Conservation (phyloP, 306 rosid genomes). For the Quillaja saponaria region DNA sequence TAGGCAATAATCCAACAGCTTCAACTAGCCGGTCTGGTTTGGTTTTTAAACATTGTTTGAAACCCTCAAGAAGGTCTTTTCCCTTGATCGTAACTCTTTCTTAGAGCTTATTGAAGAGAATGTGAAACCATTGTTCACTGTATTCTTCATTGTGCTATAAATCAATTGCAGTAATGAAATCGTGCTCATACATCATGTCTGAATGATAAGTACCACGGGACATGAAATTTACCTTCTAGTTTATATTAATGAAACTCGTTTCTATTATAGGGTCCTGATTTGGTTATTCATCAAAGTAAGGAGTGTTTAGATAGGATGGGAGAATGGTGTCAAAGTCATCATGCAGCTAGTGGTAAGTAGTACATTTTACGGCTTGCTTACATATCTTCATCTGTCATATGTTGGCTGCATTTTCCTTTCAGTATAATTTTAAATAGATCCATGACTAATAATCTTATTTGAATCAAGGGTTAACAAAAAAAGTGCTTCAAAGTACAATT, state of each 20-base stretch:
- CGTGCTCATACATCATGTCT: conserved; percentile 11
- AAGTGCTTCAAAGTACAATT: conserved; percentile 68
- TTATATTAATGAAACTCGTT: conserved; percentile 25
- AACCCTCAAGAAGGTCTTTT: neutral
- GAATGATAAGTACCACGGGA: conserved; percentile 1
- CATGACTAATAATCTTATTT: conserved; percentile 28
- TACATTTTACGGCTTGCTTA: conserved; percentile 19
- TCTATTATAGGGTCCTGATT: conserved; percentile 82
- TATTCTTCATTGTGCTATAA: neutral
- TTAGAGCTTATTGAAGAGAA: neutral
- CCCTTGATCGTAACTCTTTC: neutral
- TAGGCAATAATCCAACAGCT: too few relatives aligned
- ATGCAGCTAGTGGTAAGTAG: conserved; percentile 85
- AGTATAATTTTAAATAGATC: conserved; percentile 1
- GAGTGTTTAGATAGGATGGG: conserved; percentile 91
- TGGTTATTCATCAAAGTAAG: conserved; percentile 83
- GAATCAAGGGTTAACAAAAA: conserved; percentile 68
- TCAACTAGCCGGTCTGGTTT: too few relatives aligned
- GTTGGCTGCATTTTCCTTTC: conserved; percentile 7
- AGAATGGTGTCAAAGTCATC: conserved; percentile 97
- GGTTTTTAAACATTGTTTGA: too few relatives aligned
- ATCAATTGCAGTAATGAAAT: conserved; percentile 11
- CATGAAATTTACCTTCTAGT: conserved; percentile 9
- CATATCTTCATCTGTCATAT: neutral
- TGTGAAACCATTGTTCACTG: too few relatives aligned